A percentile compares a stretch with the other conserved stretches of the same genome.
Conservation (phyloP, 371 early-diverging fungal genomes). For the Globomyces sp. region DNA sequence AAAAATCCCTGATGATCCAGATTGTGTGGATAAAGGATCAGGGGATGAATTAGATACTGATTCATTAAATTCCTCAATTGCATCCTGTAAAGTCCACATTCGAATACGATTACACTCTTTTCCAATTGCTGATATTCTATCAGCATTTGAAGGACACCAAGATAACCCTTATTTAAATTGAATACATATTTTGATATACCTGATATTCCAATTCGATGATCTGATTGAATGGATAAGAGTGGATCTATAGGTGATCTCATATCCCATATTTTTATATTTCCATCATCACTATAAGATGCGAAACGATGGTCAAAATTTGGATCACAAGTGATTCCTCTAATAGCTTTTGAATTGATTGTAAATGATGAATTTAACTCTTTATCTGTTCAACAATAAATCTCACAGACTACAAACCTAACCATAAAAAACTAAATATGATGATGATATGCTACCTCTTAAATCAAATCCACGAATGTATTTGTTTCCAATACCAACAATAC, state of each 20-base stretch:
- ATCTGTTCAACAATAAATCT: not conserved
- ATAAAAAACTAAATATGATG: too few relatives aligned
- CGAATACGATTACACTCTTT: constrained; percentile 58
- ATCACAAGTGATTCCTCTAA: constrained; percentile 67
- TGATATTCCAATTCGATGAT: constrained; percentile 43
- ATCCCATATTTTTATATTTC: constrained; percentile 77
- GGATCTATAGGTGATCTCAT: constrained; percentile 64
- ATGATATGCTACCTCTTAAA: constrained; percentile 49
- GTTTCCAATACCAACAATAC: constrained; percentile 72
- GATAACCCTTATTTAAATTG: constrained; percentile 2
- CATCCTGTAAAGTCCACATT: constrained; percentile 69
- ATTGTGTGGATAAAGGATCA: not conserved
- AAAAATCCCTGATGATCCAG: not conserved
- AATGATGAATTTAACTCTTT: constrained; percentile 24
- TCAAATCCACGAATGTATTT: constrained; percentile 75
- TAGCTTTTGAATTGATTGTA: constrained; percentile 68
- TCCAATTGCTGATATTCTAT: constrained; percentile 64
- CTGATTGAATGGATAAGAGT: constrained; percentile 27
- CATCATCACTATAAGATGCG: constrained; percentile 72
- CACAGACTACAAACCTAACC: not conserved
- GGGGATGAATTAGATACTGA: not conserved
- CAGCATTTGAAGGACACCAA: constrained; percentile 64
- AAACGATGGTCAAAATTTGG: constrained; percentile 70
- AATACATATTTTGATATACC: constrained; percentile 34
- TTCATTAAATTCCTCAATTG: constrained; percentile 13